Percentiles rank a stretch among this genome's conserved stretches.
Conservation (phyloP, 805 yeast genomes). For the Tetrapisispora pingtungensis region DNA sequence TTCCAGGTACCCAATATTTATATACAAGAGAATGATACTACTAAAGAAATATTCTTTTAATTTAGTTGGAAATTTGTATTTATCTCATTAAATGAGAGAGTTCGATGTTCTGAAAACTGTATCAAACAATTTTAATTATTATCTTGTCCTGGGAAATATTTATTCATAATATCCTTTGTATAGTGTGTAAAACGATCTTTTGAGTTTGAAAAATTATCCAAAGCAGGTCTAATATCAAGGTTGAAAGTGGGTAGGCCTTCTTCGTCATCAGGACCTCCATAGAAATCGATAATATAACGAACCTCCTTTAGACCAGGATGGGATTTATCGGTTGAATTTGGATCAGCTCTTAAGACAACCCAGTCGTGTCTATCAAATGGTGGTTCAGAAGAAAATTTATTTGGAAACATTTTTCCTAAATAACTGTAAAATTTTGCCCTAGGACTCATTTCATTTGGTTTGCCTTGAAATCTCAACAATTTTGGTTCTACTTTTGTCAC, state of each 20-base stretch:
- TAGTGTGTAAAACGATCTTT: slow-evolving; percentile 56
- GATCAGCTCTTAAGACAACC: slow-evolving; percentile 71
- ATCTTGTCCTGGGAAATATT: neutral
- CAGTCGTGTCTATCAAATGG: slow-evolving; percentile 99
- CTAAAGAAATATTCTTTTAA: too few species aligned
- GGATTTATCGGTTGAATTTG: slow-evolving; percentile 24
- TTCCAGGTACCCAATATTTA: too few species aligned
- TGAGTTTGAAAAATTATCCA: slow-evolving; percentile 57
- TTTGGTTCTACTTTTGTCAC: slow-evolving; percentile 56
- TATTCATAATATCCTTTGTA: neutral
- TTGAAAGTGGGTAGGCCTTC: slow-evolving; percentile 86
- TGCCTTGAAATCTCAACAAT: slow-evolving; percentile 77
- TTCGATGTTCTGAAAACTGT: too few species aligned
- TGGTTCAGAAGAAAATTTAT: slow-evolving; percentile 59
- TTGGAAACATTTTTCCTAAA: slow-evolving; percentile 64
- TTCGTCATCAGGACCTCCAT: slow-evolving; percentile 87
- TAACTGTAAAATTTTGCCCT: slow-evolving; percentile 62
- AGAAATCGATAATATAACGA: slow-evolving; percentile 90
- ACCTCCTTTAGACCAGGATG: slow-evolving; percentile 51
- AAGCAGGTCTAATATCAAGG: slow-evolving; percentile 92
- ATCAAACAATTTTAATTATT: neutral
- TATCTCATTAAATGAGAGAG: neutral
- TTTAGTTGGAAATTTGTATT: too few species aligned
- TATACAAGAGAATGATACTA: too few species aligned
- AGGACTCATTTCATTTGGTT: slow-evolving; percentile 82